A percentile compares a stretch with the other conserved stretches of the same genome.
These are phyloP conservation scores for Hammondia hammondi DNA, from an alignment of 169 alveolate genomes.

Conservation along the genomic window DNA sequence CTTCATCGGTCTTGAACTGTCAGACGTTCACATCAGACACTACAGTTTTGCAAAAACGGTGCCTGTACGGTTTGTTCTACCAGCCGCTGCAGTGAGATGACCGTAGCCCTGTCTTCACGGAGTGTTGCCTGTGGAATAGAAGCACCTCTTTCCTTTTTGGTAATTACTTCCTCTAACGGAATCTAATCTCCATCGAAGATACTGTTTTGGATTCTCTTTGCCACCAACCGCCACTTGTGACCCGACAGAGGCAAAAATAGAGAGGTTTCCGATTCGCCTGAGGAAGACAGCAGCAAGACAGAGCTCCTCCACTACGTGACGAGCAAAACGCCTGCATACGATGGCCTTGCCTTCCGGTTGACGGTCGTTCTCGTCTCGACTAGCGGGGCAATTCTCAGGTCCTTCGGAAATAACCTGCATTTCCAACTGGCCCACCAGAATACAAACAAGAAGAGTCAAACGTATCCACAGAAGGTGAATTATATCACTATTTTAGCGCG, in stretches of 20 bases:
- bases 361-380: constrained; percentile 3
- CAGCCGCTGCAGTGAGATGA: too few relatives aligned
- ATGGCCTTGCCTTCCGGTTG: constrained; percentile 32
- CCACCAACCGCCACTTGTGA: not conserved
- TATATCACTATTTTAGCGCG: not conserved
- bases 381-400: not conserved
- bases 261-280: constrained; percentile 17
- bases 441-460: not conserved
- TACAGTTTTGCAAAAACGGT: too few relatives aligned
- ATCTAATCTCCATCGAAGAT: too few relatives aligned
- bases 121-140: too few relatives aligned
- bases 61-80: too few relatives aligned
- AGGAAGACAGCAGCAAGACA: constrained; percentile 6
- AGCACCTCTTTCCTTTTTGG: too few relatives aligned
- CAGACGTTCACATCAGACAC: too few relatives aligned
- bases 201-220: too few relatives aligned
- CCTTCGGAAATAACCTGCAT: constrained; percentile 11
- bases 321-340: not conserved
- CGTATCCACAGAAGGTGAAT: not conserved
- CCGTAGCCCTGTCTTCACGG: too few relatives aligned
- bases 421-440: constrained; percentile 29
- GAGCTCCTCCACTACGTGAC: constrained; percentile 44
- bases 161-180: too few relatives aligned
- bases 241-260: not conserved
- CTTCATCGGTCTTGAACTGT: too few relatives aligned